Base-by-base conservation (phyloP, 2,329 filamentous ascomycete species). In the Orbilia blumenaviensis region DNA sequence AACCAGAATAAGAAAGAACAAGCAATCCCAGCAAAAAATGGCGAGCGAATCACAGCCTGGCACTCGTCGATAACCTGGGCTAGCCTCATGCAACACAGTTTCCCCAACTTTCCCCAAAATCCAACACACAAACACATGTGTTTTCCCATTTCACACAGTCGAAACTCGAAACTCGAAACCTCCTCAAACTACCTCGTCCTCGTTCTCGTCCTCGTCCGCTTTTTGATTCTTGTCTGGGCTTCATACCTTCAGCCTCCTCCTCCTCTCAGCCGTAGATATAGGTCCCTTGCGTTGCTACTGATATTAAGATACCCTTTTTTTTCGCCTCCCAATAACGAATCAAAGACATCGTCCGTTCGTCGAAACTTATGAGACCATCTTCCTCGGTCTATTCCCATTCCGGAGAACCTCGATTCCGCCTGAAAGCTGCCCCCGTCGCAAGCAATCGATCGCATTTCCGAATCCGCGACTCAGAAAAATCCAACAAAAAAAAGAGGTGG, bases 21-120 rank as follows among this genome's bases (percentile, higher is more conserved):
- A 27, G 23, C 8, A 50, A 25, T 16, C 12, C 48, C 48, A 54
- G 48, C 27, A 54, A 2, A 5, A 5, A 25, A 16, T 7, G 32
- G 36, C 52, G 32, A 54, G 29, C 52, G 52, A 56, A 56, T 56
- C 52, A 56, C 18, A 54, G 18, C 7, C 48, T 21, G 8, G 27
- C 27, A 34, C 18, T 18, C 2, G 27, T 2, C 4, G n/a, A 54
- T 34, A 32, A 56, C 52, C 52, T 21, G 52, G 52, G 16, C 14
- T 56, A 56, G 52, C n/a, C 32, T 56, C 52, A 56, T 56, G 52
- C 52, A 56, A 56, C 52, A 56, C 52, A 56, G n/a, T 56, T 38
- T 38, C 6, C 10, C 29, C 18, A 25, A n/a, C n/a, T n/a, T n/a
- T n/a, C 52, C 18, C 16, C 52, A 56, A 38, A 56, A 56, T 56